These are phyloP conservation scores for Heritiera littoralis DNA, from an alignment of 345 rosid species.

Conservation along the genomic window DNA sequence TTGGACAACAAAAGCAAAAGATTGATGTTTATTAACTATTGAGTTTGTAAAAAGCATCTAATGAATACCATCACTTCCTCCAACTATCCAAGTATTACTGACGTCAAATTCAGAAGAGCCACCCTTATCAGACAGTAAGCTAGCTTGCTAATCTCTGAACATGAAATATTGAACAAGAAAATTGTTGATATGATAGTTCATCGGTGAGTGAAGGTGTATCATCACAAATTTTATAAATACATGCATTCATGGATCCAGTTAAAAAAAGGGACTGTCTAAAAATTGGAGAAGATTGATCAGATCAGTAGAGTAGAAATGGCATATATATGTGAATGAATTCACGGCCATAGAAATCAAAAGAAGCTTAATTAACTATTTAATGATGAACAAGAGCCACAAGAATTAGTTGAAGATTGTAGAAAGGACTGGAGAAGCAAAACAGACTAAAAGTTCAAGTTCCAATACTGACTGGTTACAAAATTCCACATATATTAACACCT, in stretches of 20 bases:
- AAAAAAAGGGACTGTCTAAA: too few relatives aligned
- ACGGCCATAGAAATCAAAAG: too few relatives aligned
- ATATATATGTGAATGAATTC: too few relatives aligned
- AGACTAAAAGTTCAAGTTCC: not conserved
- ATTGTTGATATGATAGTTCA: not conserved
- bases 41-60: not conserved
- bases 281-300: not conserved
- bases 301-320: not conserved
- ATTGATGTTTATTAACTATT: not conserved
- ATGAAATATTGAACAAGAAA: conserved; percentile 13
- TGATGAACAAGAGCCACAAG: not conserved
- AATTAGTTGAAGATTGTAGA: not conserved
- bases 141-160: conserved; percentile 3
- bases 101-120: not conserved
- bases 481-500: not conserved
- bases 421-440: not conserved
- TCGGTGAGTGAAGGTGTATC: too few relatives aligned
- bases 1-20: not conserved
- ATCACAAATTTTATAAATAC: too few relatives aligned
- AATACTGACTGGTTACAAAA: not conserved
- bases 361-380: too few relatives aligned
- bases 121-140: not conserved
- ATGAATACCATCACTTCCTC: not conserved
- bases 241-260: too few relatives aligned
- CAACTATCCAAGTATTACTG: not conserved